Conservation (phyloP, 495 filamentous ascomycete species). For the Wilcoxina mikolae region DNA sequence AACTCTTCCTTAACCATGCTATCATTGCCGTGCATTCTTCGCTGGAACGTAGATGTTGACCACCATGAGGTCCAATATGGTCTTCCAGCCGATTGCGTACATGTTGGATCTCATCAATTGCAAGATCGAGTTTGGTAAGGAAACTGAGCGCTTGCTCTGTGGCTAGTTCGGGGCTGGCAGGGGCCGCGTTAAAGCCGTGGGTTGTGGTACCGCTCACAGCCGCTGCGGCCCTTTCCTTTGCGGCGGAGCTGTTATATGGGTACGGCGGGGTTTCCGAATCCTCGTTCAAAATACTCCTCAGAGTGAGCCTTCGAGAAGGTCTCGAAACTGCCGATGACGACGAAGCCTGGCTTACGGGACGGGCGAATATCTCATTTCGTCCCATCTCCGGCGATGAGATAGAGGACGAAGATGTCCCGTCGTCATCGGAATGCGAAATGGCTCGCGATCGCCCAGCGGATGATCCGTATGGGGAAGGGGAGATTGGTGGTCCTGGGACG, state of each 20-base stretch:
- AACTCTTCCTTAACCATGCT: not conserved
- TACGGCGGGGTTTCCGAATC: not conserved
- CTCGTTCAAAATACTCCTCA: slow-evolving; percentile 1
- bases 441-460: not conserved
- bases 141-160: not conserved
- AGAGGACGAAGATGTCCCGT: not conserved
- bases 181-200: not conserved
- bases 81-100: not conserved
- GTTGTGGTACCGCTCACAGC: not conserved
- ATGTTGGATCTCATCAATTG: not conserved
- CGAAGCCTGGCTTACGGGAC: not conserved
- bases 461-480: not conserved
- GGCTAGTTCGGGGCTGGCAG: not conserved
- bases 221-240: not conserved
- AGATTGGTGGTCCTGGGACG: not conserved
- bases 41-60: not conserved
- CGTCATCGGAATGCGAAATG: not conserved
- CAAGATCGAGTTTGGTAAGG: not conserved
- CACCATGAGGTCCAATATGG: not conserved
- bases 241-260: not conserved
- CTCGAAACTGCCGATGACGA: not conserved
- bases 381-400: not conserved
- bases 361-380: not conserved
- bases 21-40: not conserved
- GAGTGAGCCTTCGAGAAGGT: not conserved